These are phyloP conservation scores for Vitis riparia DNA, from an alignment of 164 flowering plant species.

Conservation along the genomic window DNA sequence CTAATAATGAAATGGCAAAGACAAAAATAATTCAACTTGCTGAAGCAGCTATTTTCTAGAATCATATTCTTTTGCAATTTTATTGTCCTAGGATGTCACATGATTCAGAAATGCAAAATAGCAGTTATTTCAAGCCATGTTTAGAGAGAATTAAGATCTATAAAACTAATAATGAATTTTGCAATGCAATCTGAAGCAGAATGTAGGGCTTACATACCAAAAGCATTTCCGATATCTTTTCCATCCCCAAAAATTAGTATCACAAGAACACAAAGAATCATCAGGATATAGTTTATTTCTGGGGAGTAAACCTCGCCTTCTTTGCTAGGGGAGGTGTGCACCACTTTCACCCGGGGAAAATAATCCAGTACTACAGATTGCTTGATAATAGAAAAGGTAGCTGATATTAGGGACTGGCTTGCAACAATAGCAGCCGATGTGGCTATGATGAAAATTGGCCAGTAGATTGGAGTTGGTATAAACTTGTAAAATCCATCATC, in stretches of 20 bases:
- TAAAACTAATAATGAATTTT: background rate
- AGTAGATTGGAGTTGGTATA: constrained; percentile 59
- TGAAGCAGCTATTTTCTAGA: too few species aligned
- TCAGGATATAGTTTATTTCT: constrained; percentile 81
- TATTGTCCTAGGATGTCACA: too few species aligned
- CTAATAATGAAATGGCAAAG: too few species aligned
- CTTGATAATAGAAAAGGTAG: constrained; percentile 88
- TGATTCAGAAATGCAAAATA: too few species aligned
- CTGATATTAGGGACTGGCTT: constrained; percentile 85
- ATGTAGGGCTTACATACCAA: constrained; percentile 46
- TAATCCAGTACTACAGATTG: constrained; percentile 82
- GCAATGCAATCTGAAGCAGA: constrained; percentile 1
- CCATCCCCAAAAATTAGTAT: constrained; percentile 80
- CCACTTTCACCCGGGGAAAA: constrained; percentile 82
- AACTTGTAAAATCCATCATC: constrained; percentile 84
- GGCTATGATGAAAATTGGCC: constrained; percentile 76
- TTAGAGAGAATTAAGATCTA: background rate
- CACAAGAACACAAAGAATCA: constrained; percentile 74
- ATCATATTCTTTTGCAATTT: too few species aligned
- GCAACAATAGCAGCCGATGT: constrained; percentile 83
- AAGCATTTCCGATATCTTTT: constrained; percentile 84
- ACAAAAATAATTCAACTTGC: too few species aligned
- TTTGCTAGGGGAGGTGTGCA: constrained; percentile 70
- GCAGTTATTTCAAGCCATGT: too few species aligned
- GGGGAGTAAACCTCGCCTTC: constrained; percentile 92